A percentile compares a stretch with the other conserved stretches of the same genome.
These are phyloP conservation scores for Umbelopsis sp. DNA, from an alignment of 192 early-diverging fungal species.

Conservation along the genomic window DNA sequence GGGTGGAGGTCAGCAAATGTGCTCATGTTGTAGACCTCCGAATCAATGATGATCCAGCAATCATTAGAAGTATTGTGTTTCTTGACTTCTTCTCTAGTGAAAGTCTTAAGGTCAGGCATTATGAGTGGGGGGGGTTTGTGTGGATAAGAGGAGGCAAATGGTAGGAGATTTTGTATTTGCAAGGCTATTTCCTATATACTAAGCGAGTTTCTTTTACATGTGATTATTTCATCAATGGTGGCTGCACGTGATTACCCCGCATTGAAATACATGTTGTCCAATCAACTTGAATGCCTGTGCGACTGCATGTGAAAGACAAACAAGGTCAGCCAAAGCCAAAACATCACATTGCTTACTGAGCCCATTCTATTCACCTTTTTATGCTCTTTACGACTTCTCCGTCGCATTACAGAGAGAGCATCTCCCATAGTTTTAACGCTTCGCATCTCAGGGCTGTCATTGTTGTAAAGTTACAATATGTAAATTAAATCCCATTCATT, in stretches of 20 bases:
- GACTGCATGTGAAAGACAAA: too few species aligned
- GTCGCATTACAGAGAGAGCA: not conserved
- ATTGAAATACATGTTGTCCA: not conserved
- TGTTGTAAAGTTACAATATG: not conserved
- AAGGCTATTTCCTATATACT: not conserved
- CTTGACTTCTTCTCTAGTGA: conserved; percentile 36
- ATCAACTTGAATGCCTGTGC: too few species aligned
- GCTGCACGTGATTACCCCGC: conserved; percentile 12
- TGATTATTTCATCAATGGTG: not conserved
- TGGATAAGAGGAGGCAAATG: not conserved
- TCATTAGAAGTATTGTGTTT: conserved; percentile 28
- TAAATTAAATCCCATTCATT: not conserved
- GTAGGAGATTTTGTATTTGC: not conserved
- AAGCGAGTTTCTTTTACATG: not conserved
- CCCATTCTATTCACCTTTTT: conserved; percentile 2
- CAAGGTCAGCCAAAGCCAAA: too few species aligned
- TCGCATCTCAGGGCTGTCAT: not conserved
- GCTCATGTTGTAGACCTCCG: conserved; percentile 62
- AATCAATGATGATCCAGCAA: conserved; percentile 64
- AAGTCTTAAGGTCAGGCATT: conserved; percentile 31
- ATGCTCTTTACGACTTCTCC: not conserved
- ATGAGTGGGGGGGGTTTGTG: not conserved
- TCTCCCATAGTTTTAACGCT: not conserved
- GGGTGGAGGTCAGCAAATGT: conserved; percentile 58
- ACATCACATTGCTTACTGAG: not conserved